A percentile compares a stretch with the other conserved stretches of the same genome.
Conservation (phyloP, 2,329 filamentous ascomycete genomes). For the Stagonosporopsis chrysanthemi region DNA sequence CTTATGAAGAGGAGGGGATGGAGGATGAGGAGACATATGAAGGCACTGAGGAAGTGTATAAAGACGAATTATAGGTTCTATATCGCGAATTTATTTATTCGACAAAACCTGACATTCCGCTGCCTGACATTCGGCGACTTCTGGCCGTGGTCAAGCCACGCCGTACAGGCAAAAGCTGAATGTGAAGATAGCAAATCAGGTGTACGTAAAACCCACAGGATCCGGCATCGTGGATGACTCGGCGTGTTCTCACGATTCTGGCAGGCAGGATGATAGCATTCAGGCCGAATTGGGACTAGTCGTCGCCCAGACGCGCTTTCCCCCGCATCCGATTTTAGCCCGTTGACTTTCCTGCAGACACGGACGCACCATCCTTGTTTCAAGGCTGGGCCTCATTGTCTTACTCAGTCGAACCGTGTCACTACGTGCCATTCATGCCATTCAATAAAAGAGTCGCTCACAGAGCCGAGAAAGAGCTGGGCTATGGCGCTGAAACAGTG, state of each 20-base stretch:
- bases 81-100: neutral
- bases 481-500: constrained; percentile 50
- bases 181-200: neutral
- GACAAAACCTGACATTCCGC: neutral
- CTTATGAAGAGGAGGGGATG: constrained; percentile 20
- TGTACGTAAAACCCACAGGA: neutral
- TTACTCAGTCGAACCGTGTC: constrained; percentile 16
- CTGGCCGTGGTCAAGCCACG: neutral
- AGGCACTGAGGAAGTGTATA: constrained; percentile 52
- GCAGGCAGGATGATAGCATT: constrained; percentile 2
- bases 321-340: constrained; percentile 17
- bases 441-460: constrained; percentile 15
- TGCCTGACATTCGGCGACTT: neutral
- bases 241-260: neutral
- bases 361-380: constrained; percentile 19
- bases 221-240: neutral
- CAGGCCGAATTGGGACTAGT: constrained; percentile 10
- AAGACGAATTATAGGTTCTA: constrained; percentile 48
- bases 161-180: neutral
- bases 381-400: constrained; percentile 6
- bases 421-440: constrained; percentile 22
- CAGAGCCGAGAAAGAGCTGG: constrained; percentile 20
- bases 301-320: constrained; percentile 4
- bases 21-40: constrained; percentile 33
- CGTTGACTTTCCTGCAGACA: constrained; percentile 15